Conservation (phyloP, 73 alveolate genomes). For the Blepharisma japonicum region DNA sequence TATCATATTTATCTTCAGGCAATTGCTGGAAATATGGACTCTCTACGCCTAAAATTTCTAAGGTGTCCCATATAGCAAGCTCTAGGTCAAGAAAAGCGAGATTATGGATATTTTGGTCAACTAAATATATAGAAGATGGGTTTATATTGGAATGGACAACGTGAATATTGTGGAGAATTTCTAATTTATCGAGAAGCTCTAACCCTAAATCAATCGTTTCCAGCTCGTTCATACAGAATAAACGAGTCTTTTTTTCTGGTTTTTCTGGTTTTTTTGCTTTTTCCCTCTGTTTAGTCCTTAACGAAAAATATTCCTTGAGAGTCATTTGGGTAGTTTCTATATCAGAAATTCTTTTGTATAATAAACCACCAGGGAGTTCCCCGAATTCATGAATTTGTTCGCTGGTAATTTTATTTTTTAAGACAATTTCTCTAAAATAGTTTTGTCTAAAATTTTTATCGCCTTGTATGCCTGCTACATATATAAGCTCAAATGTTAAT, state of each 20-base stretch:
- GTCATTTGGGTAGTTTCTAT: conserved; percentile 25
- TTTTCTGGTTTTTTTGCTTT: neutral
- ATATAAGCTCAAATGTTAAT: conserved; percentile 19
- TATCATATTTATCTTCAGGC: conserved; percentile 24
- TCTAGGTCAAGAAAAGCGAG: conserved; percentile 27
- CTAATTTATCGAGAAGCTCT: conserved; percentile 9
- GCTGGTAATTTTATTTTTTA: conserved; percentile 5
- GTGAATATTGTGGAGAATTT: neutral
- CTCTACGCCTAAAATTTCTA: conserved; percentile 12
- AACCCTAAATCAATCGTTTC: conserved; percentile 8
- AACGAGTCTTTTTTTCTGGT: neutral
- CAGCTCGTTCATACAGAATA: neutral
- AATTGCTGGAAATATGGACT: conserved; percentile 28
- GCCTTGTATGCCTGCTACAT: conserved; percentile 26
- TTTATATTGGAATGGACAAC: conserved; percentile 25
- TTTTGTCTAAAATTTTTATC: conserved; percentile 26
- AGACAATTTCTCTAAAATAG: conserved; percentile 24
- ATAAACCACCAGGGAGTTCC: conserved; percentile 29
- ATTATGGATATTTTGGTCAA: conserved; percentile 2
- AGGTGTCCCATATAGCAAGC: conserved; percentile 27
- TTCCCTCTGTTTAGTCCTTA: no score
- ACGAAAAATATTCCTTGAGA: neutral
- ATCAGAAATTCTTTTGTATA: conserved; percentile 15
- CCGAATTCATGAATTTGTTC: conserved; percentile 29
- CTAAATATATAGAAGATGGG: conserved; percentile 18